Conservation (phyloP, 805 yeast genomes). For the Candida cerambycidarum region DNA sequence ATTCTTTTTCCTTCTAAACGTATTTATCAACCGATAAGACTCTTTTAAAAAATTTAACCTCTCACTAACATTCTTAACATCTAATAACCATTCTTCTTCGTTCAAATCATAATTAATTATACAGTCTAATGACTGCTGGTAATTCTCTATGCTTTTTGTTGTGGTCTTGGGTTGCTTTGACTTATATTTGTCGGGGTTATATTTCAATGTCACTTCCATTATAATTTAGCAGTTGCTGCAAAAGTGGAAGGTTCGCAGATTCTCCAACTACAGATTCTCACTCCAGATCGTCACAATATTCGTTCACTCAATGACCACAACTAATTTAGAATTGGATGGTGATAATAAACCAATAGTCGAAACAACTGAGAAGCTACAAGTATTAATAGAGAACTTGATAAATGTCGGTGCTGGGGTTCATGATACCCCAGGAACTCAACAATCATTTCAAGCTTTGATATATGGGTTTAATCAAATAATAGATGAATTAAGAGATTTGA, state of each 20-base stretch:
- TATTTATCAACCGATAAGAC: conserved; percentile 25
- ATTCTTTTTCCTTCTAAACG: conserved; percentile 17
- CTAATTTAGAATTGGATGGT: conserved; percentile 20
- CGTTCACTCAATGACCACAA: conserved; percentile 28
- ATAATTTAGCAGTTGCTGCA: background rate
- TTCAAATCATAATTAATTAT: conserved; percentile 9
- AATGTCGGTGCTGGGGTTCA: conserved; percentile 91
- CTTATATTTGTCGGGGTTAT: conserved; percentile 4
- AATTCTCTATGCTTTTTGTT: conserved; percentile 6
- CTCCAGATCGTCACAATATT: too few species aligned
- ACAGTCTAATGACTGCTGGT: conserved; percentile 7
- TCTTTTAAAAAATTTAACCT: conserved; percentile 29
- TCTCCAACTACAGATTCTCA: background rate
- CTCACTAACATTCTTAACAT: conserved; percentile 24
- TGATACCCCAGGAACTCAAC: conserved; percentile 88
- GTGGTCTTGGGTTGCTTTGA: background rate
- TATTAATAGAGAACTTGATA: conserved; percentile 65
- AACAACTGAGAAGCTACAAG: conserved; percentile 31
- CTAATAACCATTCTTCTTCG: conserved; percentile 22
- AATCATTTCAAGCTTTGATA: conserved; percentile 54
- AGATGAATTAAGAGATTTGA: conserved; percentile 36
- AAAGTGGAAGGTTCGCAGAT: conserved; percentile 7
- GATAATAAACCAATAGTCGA: conserved; percentile 31
- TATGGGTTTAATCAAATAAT: conserved; percentile 43
- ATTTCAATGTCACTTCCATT: conserved; percentile 10